These are phyloP conservation scores for Aspergillus ostianus DNA, from an alignment of 495 filamentous ascomycete genomes.

Conservation along the genomic window DNA sequence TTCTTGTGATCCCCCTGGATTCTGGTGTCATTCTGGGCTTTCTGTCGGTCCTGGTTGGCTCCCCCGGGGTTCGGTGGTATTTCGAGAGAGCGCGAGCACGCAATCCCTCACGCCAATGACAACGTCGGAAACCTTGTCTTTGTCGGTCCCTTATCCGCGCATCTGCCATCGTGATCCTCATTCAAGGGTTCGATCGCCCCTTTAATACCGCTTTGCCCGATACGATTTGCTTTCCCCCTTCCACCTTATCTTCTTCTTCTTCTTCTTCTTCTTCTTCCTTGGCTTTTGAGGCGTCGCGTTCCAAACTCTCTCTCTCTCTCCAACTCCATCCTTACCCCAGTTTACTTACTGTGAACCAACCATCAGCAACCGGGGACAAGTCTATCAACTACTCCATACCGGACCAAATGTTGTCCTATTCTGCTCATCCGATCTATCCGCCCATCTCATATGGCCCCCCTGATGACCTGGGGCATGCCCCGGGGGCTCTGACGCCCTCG, in stretches of 20 bases:
- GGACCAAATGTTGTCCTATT: constrained; percentile 47
- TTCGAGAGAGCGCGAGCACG: constrained; percentile 36
- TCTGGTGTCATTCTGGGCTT: background rate
- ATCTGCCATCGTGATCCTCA: constrained; percentile 11
- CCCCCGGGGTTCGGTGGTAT: constrained; percentile 10
- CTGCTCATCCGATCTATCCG: constrained; percentile 45
- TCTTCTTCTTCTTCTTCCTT: constrained; percentile 4
- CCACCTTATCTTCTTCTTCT: constrained; percentile 10
- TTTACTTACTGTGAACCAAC: constrained; percentile 31
- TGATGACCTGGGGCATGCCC: constrained; percentile 41
- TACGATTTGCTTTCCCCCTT: constrained; percentile 1
- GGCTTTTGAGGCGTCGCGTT: constrained; percentile 8
- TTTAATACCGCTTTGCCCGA: constrained; percentile 8
- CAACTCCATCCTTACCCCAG: background rate
- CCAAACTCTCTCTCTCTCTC: background rate
- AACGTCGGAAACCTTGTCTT: constrained; percentile 24
- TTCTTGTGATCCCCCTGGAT: background rate
- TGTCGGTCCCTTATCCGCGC: constrained; percentile 20
- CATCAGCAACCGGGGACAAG: constrained; percentile 35
- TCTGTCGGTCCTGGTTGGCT: background rate
- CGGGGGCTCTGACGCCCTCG: constrained; percentile 42
- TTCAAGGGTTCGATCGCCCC: constrained; percentile 11
- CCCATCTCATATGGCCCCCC: constrained; percentile 40
- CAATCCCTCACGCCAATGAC: constrained; percentile 44
- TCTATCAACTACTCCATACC: constrained; percentile 43